Evolutionary conservation across 176 grass and related monocot genomes (phyloP).

Genomic region (Puya raimondii): DNA sequence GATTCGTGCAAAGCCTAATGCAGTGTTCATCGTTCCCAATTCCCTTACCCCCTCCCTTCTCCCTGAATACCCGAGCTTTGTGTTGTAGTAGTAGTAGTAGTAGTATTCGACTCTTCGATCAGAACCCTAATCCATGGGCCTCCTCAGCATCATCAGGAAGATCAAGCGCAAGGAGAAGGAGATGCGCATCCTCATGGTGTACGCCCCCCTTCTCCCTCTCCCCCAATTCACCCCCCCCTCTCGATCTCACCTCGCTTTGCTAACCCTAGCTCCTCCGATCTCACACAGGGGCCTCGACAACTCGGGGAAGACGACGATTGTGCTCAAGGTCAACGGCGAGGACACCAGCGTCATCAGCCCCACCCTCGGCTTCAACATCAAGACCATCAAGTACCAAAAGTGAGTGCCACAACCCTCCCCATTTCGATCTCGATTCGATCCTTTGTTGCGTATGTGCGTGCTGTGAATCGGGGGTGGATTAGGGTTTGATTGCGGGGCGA

Average conservation of each 20-base stretch:
- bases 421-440: not conserved
- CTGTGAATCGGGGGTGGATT: not conserved
- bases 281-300: slow-evolving; percentile 60
- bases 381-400: slow-evolving; percentile 91
- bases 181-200: slow-evolving; percentile 98
- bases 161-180: slow-evolving; percentile 96
- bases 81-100: no score
- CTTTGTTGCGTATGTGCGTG: not conserved
- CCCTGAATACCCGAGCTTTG: no score
- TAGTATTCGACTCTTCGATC: not conserved
- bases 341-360: slow-evolving; percentile 88
- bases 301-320: slow-evolving; percentile 80
- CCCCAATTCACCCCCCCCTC: not conserved
- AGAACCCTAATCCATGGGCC: slow-evolving; percentile 32
- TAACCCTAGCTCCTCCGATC: not conserved
- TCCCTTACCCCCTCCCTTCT: no score
- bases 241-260: not conserved
- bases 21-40: no score
- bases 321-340: slow-evolving; percentile 87
- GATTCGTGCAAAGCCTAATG: no score
- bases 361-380: slow-evolving; percentile 91
- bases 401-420: slow-evolving; percentile 1
- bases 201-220: slow-evolving; percentile 11
- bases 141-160: slow-evolving; percentile 84
- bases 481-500: not conserved